Conservation (phyloP, 2,329 filamentous ascomycete species). For the Huntiella moniliformis region DNA sequence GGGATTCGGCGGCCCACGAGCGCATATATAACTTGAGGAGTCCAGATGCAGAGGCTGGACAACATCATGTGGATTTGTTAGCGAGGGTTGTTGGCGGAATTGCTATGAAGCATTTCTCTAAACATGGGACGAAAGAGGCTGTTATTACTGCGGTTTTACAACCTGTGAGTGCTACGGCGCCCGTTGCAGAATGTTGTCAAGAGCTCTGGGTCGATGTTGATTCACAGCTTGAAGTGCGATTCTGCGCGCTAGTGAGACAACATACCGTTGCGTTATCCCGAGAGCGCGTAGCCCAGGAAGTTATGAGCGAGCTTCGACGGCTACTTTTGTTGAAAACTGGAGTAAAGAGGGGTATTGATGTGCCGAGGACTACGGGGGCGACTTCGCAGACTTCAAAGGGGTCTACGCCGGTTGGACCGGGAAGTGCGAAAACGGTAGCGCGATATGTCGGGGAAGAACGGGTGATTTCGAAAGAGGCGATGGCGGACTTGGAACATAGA, state of each 20-base stretch:
- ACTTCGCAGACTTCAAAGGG: slow-evolving; percentile 2
- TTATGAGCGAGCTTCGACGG: slow-evolving; percentile 20
- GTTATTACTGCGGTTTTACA: slow-evolving; percentile 6
- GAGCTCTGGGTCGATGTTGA: slow-evolving; percentile 28
- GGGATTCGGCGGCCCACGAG: slow-evolving; percentile 29
- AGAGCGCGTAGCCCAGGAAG: slow-evolving; percentile 27
- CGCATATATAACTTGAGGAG: slow-evolving; percentile 15
- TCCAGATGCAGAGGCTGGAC: slow-evolving; percentile 13
- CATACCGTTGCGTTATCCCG: slow-evolving; percentile 22
- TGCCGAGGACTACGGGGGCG: not conserved
- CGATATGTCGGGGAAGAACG: slow-evolving; percentile 7
- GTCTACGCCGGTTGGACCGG: slow-evolving; percentile 5
- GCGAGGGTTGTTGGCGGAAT: slow-evolving; percentile 24
- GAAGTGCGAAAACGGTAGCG: slow-evolving; percentile 2
- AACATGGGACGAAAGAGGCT: slow-evolving; percentile 18
- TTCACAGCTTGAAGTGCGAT: slow-evolving; percentile 27
- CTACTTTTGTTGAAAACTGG: slow-evolving; percentile 5
- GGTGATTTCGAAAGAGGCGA: slow-evolving; percentile 8
- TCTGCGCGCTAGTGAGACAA: slow-evolving; percentile 30
- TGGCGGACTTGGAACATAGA: slow-evolving; percentile 9
- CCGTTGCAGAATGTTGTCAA: slow-evolving; percentile 27
- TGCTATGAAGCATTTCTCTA: slow-evolving; percentile 27
- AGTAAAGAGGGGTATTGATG: not conserved
- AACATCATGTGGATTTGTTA: slow-evolving; percentile 20
- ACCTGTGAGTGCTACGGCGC: slow-evolving; percentile 14